Conservation (phyloP, 2,329 filamentous ascomycete genomes). For the Aspergillus sergii region DNA sequence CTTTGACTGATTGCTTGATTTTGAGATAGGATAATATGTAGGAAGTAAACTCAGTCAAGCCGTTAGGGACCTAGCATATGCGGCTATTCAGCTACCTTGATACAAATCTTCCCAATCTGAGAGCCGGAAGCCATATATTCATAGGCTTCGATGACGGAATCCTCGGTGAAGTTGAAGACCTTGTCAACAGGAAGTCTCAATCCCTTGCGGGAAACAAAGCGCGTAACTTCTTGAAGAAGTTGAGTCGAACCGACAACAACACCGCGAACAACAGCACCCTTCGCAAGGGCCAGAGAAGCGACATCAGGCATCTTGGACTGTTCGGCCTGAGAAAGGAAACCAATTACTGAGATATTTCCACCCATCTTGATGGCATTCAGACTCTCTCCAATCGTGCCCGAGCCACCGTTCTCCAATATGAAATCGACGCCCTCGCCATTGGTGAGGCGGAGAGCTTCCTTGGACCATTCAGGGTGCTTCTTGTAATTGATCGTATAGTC, state of each 20-base stretch:
- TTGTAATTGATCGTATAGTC: slow-evolving; percentile 47
- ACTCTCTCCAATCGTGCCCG: slow-evolving; percentile 43
- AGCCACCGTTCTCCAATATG: slow-evolving; percentile 46
- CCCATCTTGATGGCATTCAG: slow-evolving; percentile 10
- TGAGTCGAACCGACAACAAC: slow-evolving; percentile 39
- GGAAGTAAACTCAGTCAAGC: too few relatives aligned
- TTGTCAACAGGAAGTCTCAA: slow-evolving; percentile 30
- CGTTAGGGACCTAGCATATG: too few relatives aligned
- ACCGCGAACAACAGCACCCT: slow-evolving; percentile 39
- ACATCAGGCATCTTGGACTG: slow-evolving; percentile 7
- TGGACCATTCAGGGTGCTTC: slow-evolving; percentile 3
- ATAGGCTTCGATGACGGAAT: slow-evolving; percentile 28
- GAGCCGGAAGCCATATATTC: slow-evolving; percentile 26
- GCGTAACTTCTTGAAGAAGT: slow-evolving; percentile 37
- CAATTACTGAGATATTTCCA: slow-evolving; percentile 2
- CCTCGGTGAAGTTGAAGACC: slow-evolving; percentile 24
- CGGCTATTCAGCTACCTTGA: background rate
- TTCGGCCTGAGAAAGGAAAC: slow-evolving; percentile 1
- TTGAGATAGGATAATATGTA: too few relatives aligned
- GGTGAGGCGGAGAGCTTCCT: slow-evolving; percentile 30
- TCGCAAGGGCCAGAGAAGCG: slow-evolving; percentile 16
- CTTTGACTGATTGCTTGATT: too few relatives aligned
- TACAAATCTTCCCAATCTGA: slow-evolving; percentile 44
- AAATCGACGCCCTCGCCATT: slow-evolving; percentile 44
- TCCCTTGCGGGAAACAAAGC: slow-evolving; percentile 30